These are phyloP conservation scores for Zasmidium citrigriseum DNA, from an alignment of 2,329 filamentous ascomycete genomes.

Conservation along the genomic window DNA sequence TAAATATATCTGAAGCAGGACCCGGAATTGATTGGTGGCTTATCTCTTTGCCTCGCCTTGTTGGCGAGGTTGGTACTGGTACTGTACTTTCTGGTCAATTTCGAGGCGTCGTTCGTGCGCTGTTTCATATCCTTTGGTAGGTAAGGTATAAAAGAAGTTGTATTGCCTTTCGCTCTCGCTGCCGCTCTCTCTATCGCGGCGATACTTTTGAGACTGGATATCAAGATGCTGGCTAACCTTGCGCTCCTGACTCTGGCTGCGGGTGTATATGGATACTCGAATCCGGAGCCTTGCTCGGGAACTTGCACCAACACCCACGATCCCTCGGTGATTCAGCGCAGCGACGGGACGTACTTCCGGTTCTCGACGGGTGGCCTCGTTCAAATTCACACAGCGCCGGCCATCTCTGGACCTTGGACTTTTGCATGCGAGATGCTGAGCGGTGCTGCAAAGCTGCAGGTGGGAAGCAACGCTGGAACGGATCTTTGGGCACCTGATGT, in stretches of 20 bases:
- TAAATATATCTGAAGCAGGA: background rate
- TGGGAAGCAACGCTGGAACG: slow-evolving; percentile 47
- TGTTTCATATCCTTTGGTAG: no score
- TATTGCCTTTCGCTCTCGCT: background rate
- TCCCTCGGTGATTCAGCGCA: slow-evolving; percentile 49
- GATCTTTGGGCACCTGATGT: slow-evolving; percentile 66
- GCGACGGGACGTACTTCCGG: slow-evolving; percentile 54
- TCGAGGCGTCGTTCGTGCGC: background rate
- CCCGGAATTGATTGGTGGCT: background rate
- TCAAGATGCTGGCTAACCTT: slow-evolving; percentile 3
- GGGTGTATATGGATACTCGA: background rate
- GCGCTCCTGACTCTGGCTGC: background rate
- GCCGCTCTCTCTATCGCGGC: no score
- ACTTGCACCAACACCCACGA: slow-evolving; percentile 50
- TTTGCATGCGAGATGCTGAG: slow-evolving; percentile 50
- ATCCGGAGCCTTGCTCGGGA: slow-evolving; percentile 37
- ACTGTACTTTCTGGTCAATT: background rate
- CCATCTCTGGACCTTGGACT: slow-evolving; percentile 54
- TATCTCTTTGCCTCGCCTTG: no score
- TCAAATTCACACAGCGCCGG: slow-evolving; percentile 49
- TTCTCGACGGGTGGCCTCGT: slow-evolving; percentile 56
- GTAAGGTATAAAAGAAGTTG: background rate
- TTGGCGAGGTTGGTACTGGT: background rate
- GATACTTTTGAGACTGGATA: background rate
- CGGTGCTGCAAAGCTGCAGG: slow-evolving; percentile 40